Percentiles rank a stretch among this genome's conserved stretches.
Evolutionary conservation across 2,329 filamentous ascomycete genomes (phyloP).

Genomic region (Fusarium gaditjirri): DNA sequence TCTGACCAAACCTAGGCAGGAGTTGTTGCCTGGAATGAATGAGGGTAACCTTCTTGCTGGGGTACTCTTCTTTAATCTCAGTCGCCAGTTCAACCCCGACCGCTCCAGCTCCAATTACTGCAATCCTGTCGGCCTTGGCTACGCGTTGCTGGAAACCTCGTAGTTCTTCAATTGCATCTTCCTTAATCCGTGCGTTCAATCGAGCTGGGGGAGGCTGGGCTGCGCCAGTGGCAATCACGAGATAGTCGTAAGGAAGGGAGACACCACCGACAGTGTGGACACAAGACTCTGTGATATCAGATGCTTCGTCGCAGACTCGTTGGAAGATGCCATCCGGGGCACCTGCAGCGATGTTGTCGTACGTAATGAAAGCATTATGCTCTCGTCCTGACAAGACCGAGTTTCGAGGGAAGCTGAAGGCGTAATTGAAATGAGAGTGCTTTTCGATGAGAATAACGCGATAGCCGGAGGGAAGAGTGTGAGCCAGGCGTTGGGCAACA

Average conservation of each 20-base stretch:
- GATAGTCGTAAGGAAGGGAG: slow-evolving; percentile 4
- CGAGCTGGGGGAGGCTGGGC: slow-evolving; percentile 25
- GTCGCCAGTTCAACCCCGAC: slow-evolving; percentile 20
- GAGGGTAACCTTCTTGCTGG: slow-evolving; percentile 2
- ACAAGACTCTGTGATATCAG: not conserved
- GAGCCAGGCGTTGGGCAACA: slow-evolving; percentile 6
- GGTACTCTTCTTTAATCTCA: slow-evolving; percentile 19
- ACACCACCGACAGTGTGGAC: not conserved
- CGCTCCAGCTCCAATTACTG: slow-evolving; percentile 24
- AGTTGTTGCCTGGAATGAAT: slow-evolving; percentile 26
- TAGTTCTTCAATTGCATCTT: slow-evolving; percentile 10
- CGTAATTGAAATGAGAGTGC: slow-evolving; percentile 31
- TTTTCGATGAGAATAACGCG: slow-evolving; percentile 27
- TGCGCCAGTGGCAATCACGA: slow-evolving; percentile 29
- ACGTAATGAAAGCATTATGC: slow-evolving; percentile 1
- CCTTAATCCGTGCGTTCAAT: not conserved
- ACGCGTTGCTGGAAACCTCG: slow-evolving; percentile 7
- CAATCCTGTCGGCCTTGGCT: not conserved
- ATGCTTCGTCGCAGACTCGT: slow-evolving; percentile 5
- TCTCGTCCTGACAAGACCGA: slow-evolving; percentile 15
- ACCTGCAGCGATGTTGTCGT: slow-evolving; percentile 8
- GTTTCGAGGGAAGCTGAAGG: slow-evolving; percentile 25
- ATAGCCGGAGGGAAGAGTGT: slow-evolving; percentile 23
- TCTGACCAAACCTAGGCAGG: slow-evolving; percentile 15
- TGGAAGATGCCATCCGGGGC: slow-evolving; percentile 16